Evolutionary conservation across 2,329 filamentous ascomycete species (phyloP).

Genomic region (Fusarium sp.): DNA sequence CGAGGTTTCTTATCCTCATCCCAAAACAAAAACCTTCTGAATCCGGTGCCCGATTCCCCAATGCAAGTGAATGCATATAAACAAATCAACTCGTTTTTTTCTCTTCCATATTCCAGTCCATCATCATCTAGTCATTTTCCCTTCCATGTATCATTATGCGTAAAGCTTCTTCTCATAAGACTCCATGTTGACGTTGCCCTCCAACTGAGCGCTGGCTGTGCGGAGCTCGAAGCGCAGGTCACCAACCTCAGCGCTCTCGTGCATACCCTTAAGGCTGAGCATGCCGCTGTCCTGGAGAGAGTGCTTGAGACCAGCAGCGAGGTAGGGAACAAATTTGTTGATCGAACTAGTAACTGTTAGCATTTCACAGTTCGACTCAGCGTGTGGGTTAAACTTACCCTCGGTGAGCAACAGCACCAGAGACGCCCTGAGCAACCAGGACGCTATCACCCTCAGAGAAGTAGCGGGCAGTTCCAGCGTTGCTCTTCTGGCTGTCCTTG

Average conservation of each 20-base stretch:
- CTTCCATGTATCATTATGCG: conserved; percentile 68
- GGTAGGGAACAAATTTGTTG: conserved; percentile 95
- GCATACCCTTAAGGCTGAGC: conserved; percentile 82
- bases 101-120: conserved; percentile 27
- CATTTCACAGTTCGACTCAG: conserved; percentile 5
- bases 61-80: conserved; percentile 42
- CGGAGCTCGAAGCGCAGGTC: conserved; percentile 92
- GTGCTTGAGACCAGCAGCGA: conserved; percentile 96
- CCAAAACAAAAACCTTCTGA: conserved; percentile 31
- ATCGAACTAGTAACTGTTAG: conserved; percentile 73
- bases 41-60: conserved; percentile 33
- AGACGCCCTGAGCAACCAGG: conserved; percentile 96
- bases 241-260: conserved; percentile 79
- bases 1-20: conserved; percentile 42
- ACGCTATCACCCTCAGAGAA: conserved; percentile 97
- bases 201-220: conserved; percentile 93
- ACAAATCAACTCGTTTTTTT: conserved; percentile 28
- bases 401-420: conserved; percentile 84
- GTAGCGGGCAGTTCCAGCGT: conserved; percentile 96
- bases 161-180: conserved; percentile 99
- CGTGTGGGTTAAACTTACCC: conserved; percentile 60
- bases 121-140: conserved; percentile 36
- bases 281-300: conserved; percentile 95
- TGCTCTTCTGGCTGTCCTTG: conserved; percentile 82
- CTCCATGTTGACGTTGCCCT: conserved; percentile 98